phyloP scores from a whole-genome alignment of 768 basidiomycete genomes.

The Omphalotus guepiniiformis region DNA sequence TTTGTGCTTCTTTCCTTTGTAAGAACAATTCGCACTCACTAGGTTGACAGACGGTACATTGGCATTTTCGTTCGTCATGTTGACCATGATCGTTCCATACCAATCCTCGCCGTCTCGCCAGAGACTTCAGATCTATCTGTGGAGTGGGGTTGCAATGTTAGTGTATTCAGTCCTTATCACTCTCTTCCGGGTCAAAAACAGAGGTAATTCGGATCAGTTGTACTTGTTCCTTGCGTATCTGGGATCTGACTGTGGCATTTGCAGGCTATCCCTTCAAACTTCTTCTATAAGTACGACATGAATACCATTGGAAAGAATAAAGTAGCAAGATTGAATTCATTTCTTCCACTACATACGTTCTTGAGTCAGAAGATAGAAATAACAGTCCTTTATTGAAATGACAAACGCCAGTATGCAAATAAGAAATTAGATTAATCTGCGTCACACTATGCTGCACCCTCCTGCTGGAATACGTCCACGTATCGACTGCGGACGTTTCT shows the following conservation, averaged over 20 bases:
- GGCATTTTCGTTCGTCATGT: conserved; percentile 72
- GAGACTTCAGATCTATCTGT: conserved; percentile 83
- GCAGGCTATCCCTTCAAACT: conserved; percentile 81
- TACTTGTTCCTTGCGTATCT: conserved; percentile 3
- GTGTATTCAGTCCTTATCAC: conserved; percentile 85
- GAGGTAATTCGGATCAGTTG: conserved; percentile 45
- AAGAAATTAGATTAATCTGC: conserved; percentile 6
- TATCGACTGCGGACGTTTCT: conserved; percentile 79
- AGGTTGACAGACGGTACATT: conserved; percentile 70
- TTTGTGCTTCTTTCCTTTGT: conserved; percentile 37
- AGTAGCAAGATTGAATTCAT: background rate
- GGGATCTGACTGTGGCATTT: no score
- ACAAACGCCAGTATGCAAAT: background rate
- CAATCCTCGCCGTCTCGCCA: conserved; percentile 71
- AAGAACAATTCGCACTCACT: background rate
- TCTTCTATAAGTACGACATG: conserved; percentile 41
- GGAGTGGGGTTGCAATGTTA: conserved; percentile 77
- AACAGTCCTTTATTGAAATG: background rate
- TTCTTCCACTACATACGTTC: background rate
- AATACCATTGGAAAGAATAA: background rate
- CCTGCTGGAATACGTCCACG: conserved; percentile 84
- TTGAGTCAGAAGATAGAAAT: background rate
- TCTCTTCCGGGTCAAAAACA: conserved; percentile 88
- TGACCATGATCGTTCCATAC: conserved; percentile 77
- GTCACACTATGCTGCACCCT: conserved; percentile 24